phyloP scores from a whole-genome alignment of 495 filamentous ascomycete species.

The Zalerion maritima region DNA sequence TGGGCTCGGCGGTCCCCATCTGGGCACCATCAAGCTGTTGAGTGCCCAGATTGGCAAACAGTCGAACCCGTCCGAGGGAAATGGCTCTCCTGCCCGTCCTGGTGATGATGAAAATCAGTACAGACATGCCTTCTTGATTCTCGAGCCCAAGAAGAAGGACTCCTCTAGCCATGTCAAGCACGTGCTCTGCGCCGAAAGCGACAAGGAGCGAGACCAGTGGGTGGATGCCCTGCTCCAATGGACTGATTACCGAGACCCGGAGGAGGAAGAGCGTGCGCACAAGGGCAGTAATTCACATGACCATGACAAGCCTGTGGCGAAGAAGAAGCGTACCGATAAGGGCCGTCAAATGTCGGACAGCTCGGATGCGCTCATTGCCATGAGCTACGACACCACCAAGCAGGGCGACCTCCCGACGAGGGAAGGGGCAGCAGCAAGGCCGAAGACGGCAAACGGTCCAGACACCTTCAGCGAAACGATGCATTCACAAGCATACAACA shows the following conservation, averaged over 20 bases:
- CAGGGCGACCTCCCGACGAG: conserved; percentile 40
- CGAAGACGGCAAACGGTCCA: conserved; percentile 8
- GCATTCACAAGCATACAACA: too few species aligned
- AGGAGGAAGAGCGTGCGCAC: conserved; percentile 30
- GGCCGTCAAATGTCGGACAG: conserved; percentile 9
- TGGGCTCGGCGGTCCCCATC: conserved; percentile 67
- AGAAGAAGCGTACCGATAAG: conserved; percentile 37
- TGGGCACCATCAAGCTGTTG: conserved; percentile 84
- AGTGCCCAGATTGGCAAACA: conserved; percentile 93
- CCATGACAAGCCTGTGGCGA: conserved; percentile 15
- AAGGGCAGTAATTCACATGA: conserved; percentile 18
- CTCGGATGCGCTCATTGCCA: conserved; percentile 49
- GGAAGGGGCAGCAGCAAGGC: conserved; percentile 14
- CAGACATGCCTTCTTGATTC: conserved; percentile 84
- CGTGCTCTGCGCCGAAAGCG: conserved; percentile 89
- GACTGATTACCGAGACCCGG: conserved; percentile 59
- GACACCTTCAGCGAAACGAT: too few species aligned
- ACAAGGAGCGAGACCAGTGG: conserved; percentile 85
- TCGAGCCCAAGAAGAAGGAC: conserved; percentile 95
- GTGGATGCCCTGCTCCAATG: conserved; percentile 79
- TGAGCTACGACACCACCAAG: conserved; percentile 74
- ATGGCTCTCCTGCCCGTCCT: conserved; percentile 44
- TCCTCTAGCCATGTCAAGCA: conserved; percentile 81
- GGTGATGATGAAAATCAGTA: conserved; percentile 78
- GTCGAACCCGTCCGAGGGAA: conserved; percentile 40